Evolutionary conservation across 2,329 filamentous ascomycete species (phyloP), one percentile per base, ranked within the genome.

Genomic region (Calonectria leucothoes): DNA sequence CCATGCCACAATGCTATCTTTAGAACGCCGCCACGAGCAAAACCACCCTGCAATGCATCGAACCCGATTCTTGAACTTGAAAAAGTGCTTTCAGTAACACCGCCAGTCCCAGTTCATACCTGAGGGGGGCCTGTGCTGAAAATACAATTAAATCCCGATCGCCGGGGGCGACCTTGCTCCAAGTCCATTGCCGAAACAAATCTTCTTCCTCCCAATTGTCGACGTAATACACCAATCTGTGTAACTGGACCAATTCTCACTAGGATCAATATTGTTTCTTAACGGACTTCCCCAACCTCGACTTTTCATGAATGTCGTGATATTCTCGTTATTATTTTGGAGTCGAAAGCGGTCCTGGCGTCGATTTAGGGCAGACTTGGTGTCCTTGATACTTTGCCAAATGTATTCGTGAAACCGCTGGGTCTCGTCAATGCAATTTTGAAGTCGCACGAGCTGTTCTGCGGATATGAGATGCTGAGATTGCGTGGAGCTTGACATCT

Each of bases 201-300:
- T 75, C 64, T 14, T 70, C 4, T 31, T 23, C 2, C 78, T 70
- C 10, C 29, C 15, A 59, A 63, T 59, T 27, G 27, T 70, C 2
- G 49, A 17, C 25, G 10, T 27, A 6, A 31, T 17, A 4, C 70
- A 78, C 80, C 75, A 80, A 1, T 71, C 55, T 8, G 39, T 61
- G 15, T 69, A 49, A 5, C 55, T 70, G 1, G 35, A 35, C 76
- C 74, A 79, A 3, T 51, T 69, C 2, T 82, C 76, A 8, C 79
- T 75, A 12, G 76, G 51, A 4, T 57, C 25, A 20, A 76, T 73
- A 2, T 68, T 66, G 8, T 79, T 77, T 0, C 65, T 51, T 6
- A 83, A 66, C 0, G 78, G 77, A 31, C 81, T 83, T 8, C 77
- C 74, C 6, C 72, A 55, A 2, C 81, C 77, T 2, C 35, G 63